Evolutionary conservation across 768 basidiomycete species (phyloP), one percentile per base, ranked within the genome.

Genomic region (Amanita exitialis): DNA sequence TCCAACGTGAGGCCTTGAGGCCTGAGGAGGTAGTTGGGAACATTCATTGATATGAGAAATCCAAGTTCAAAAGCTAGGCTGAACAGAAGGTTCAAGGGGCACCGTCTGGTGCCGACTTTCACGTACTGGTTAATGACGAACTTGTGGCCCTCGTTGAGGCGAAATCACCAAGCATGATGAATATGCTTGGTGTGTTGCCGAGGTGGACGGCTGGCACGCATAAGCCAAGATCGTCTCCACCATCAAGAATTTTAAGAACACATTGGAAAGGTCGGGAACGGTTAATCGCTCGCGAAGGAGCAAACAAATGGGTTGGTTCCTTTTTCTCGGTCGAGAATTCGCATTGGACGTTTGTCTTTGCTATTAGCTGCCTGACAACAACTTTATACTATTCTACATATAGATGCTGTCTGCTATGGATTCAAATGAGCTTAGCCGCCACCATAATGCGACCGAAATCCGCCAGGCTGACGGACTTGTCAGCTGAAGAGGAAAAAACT

Each of bases 381-480:
- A n/a, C n/a, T 23, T 2, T 23, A 23, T 23, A 23, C 2, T 23
- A 23, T 23, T 2, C 23, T 23, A 23, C 23, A 23, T 23, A 4
- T 23, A 37, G 16, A 37, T 20, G 16, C 16, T 28, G 20, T 6
- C 16, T 18, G 6, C 12, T 3, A n/a, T 35, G 13, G 16, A 20
- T 23, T 67, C 61, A 82, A 2, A 70, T 75, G 36, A 87, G 64
- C 59, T 72, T 77, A 6, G 84, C 76, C 1, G 71, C 61, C 21
- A 80, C 62, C 81, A 90, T 88, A 79, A 92, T 88, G 18, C 69
- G 68, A 56, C 80, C 77, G 58, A 92, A 92, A 62, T 90, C 86
- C 12, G 68, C 63, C 30, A 90, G 69, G 51, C 64, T 65, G 70
- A 91, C 74, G 3, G 84, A 76, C 60, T 80, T 81, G 63, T 90